Percentiles rank a stretch among this genome's conserved stretches.
Conservation (phyloP, 1,284 basidiomycete species). For the Rhizoctonia solani region DNA sequence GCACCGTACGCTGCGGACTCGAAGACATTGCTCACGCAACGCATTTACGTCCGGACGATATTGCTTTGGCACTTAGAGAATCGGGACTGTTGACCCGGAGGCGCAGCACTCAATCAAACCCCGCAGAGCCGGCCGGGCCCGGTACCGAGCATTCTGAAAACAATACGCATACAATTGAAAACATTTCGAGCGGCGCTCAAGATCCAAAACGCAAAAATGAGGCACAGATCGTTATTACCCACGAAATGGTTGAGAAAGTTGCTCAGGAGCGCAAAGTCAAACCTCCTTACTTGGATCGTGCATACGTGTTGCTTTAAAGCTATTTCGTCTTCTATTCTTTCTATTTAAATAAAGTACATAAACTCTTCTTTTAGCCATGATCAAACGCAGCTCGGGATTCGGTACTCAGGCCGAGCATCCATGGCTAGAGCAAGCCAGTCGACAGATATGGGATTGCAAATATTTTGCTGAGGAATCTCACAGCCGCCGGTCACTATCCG, state of each 20-base stretch:
- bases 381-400: too few relatives aligned
- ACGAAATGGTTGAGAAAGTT: constrained; percentile 72
- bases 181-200: constrained; percentile 36
- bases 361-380: too few relatives aligned
- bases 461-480: too few relatives aligned
- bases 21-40: constrained; percentile 76
- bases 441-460: too few relatives aligned
- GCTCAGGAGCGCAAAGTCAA: constrained; percentile 67
- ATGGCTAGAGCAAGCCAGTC: too few relatives aligned
- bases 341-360: too few relatives aligned
- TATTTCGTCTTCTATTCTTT: not conserved
- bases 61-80: constrained; percentile 85
- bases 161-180: constrained; percentile 8
- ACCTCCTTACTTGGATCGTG: constrained; percentile 40
- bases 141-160: not conserved
- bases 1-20: constrained; percentile 67
- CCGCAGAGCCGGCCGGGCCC: constrained; percentile 13
- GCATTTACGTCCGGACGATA: constrained; percentile 82
- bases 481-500: too few relatives aligned
- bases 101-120: constrained; percentile 24
- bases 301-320: constrained; percentile 39
- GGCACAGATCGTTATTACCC: constrained; percentile 62
- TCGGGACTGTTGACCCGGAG: constrained; percentile 71
- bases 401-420: too few relatives aligned
- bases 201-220: constrained; percentile 40